phyloP scores from a whole-genome alignment of 1,139 yeast genomes.

The Blastobotrys indianensis region DNA sequence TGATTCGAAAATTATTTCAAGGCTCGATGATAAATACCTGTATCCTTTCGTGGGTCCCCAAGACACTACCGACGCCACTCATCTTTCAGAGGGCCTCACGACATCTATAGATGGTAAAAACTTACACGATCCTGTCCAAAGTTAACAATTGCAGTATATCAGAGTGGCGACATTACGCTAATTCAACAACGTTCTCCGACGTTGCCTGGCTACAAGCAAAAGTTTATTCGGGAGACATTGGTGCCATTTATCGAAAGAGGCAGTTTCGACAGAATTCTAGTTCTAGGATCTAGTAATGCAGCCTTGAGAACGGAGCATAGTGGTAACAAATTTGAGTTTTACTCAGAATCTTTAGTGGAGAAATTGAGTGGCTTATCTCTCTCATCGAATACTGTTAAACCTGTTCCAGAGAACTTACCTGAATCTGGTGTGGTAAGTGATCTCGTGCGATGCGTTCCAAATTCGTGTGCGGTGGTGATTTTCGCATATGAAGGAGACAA shows the following conservation, averaged over 20 bases:
- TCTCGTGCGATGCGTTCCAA: constrained; percentile 16
- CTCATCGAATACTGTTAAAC: constrained; percentile 11
- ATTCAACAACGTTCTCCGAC: constrained; percentile 84
- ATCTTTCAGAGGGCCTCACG: constrained; percentile 43
- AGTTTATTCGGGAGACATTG: constrained; percentile 51
- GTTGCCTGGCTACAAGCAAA: constrained; percentile 53
- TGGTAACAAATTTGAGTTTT: constrained; percentile 15
- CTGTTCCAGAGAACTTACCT: constrained; percentile 21
- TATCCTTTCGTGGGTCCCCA: constrained; percentile 84
- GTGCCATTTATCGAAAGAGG: constrained; percentile 42
- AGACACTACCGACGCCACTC: constrained; percentile 49
- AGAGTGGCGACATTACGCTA: constrained; percentile 38
- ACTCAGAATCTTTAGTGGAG: constrained; percentile 17
- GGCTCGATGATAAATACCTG: constrained; percentile 53
- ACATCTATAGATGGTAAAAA: constrained; percentile 9
- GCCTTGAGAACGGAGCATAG: constrained; percentile 23
- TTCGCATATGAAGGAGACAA: constrained; percentile 90
- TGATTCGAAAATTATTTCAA: constrained; percentile 45
- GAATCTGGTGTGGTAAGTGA: constrained; percentile 32
- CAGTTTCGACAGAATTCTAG: constrained; percentile 44
- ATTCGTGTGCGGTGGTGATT: constrained; percentile 30
- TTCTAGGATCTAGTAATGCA: constrained; percentile 70
- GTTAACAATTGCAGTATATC: constrained; percentile 36
- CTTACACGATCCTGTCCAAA: background rate
- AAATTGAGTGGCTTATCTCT: constrained; percentile 22